Evolutionary conservation across 2,329 filamentous ascomycete genomes (phyloP).

Genomic region (Cadophora gregata): DNA sequence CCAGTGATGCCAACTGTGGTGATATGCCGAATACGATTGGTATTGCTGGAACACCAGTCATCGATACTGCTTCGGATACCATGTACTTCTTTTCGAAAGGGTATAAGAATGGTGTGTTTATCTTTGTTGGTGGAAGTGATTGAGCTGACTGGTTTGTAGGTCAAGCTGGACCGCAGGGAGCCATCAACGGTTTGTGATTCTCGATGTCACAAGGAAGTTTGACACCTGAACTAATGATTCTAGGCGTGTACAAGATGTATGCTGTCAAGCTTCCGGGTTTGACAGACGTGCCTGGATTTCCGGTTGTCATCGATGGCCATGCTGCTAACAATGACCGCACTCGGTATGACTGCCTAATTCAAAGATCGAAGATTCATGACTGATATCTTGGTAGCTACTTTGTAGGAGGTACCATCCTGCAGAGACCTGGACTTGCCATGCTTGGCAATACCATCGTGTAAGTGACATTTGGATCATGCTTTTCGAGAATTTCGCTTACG

Average conservation of each 20-base stretch:
- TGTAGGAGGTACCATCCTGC: constrained; percentile 23
- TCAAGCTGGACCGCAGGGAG: constrained; percentile 20
- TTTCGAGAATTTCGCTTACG: neutral
- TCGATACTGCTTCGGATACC: constrained; percentile 33
- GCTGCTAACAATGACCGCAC: constrained; percentile 26
- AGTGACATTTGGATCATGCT: neutral
- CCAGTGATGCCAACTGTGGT: constrained; percentile 22
- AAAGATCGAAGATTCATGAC: neutral
- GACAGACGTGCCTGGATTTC: constrained; percentile 25
- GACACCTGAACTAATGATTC: neutral
- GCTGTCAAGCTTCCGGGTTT: constrained; percentile 29
- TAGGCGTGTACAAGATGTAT: constrained; percentile 33
- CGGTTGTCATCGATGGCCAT: constrained; percentile 29
- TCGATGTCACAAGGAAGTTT: neutral
- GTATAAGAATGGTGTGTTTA: constrained; percentile 25
- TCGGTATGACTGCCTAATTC: neutral
- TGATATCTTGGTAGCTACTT: constrained; percentile 17
- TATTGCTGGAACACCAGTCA: constrained; percentile 32
- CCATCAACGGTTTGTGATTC: constrained; percentile 17
- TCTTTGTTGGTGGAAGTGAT: neutral
- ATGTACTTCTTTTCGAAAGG: constrained; percentile 36
- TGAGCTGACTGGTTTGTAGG: constrained; percentile 9
- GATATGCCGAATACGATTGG: constrained; percentile 34
- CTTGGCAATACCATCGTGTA: constrained; percentile 24
- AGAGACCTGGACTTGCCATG: constrained; percentile 27